A percentile compares a stretch with the other conserved stretches of the same genome.
Evolutionary conservation across 306 rosid genomes (phyloP).

Genomic region (Cucumis melo): DNA sequence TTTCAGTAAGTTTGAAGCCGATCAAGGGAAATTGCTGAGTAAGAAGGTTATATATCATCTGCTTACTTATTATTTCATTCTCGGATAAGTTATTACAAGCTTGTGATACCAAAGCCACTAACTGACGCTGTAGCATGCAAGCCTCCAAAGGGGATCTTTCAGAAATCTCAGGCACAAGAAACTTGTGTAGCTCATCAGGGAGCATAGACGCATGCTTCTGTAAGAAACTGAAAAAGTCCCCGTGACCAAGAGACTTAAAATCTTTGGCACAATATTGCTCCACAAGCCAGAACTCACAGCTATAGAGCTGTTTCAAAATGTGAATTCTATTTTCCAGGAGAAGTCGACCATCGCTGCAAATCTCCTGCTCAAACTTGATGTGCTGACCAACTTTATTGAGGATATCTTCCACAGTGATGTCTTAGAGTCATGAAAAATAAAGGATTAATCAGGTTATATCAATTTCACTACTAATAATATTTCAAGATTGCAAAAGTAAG

Average conservation of each 20-base stretch:
- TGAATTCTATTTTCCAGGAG: constrained; percentile 19
- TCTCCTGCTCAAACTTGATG: constrained; percentile 36
- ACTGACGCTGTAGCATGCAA: constrained; percentile 49
- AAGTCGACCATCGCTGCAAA: constrained; percentile 15
- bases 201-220: constrained; percentile 43
- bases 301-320: constrained; percentile 43
- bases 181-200: constrained; percentile 39
- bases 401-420: constrained; percentile 49
- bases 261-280: constrained; percentile 51
- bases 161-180: constrained; percentile 23
- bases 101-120: constrained; percentile 57
- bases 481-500: not conserved
- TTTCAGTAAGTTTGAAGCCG: constrained; percentile 35
- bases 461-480: not conserved
- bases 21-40: constrained; percentile 62
- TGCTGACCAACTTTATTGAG: constrained; percentile 36
- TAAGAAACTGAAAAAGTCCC: constrained; percentile 52
- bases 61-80: constrained; percentile 31
- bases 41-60: constrained; percentile 44
- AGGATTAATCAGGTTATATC: not conserved
- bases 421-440: constrained; percentile 21
- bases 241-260: constrained; percentile 63
- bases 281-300: constrained; percentile 61
- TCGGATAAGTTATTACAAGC: constrained; percentile 54
- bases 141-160: constrained; percentile 37